Evolutionary conservation across 257 asterid species (phyloP), one percentile per base, ranked within the genome.

Genomic region (Lycium barbarum): DNA sequence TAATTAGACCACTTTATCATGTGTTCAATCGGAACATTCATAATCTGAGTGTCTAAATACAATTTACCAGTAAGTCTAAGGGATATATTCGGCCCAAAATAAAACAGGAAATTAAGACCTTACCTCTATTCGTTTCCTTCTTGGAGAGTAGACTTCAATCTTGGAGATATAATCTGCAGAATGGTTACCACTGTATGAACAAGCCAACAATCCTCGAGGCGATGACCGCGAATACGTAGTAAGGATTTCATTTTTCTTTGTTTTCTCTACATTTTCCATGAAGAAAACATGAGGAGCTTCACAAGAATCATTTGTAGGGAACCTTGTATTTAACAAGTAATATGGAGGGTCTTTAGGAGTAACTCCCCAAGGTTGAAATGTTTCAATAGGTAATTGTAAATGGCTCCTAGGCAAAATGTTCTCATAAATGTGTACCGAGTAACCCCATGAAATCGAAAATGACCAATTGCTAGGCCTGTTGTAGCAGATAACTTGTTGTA

Each of bases 391-490:
- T 1, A 59, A 82, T 40, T 89, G 92, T n/a, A 94, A 84, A 73
- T 85, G 84, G 59, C 93, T 93, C 47, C 98, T 72, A 4, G 94
- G 91, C 80, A 91, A 61, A 20, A 91, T 83, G 35, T 84, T 83
- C 88, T 93, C 96, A 70, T 95, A 95, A 33, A 94, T 74, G 35
- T 93, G 93, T 0, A 87, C 86, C 0, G 98, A 92, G 82, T 95
- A 94, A 59, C 99, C 98, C 99, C 99, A 95, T 0, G 99, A 91
- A 11, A 93, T 47, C 9, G 99, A 94, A 6, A 95, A 85, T 3
- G 99, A 57, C 98, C 98, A 94, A 22, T 83, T 88, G 15, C 3
- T 86, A 17, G 57, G 87, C 82, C 92, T 82, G 61, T 91, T 81
- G 81, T 93, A 72, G 91, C 98, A 94, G 63, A 94, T 89, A 36